phyloP scores from a whole-genome alignment of 176 grass and related monocot species.

The Hsuehochloa calcarea region DNA sequence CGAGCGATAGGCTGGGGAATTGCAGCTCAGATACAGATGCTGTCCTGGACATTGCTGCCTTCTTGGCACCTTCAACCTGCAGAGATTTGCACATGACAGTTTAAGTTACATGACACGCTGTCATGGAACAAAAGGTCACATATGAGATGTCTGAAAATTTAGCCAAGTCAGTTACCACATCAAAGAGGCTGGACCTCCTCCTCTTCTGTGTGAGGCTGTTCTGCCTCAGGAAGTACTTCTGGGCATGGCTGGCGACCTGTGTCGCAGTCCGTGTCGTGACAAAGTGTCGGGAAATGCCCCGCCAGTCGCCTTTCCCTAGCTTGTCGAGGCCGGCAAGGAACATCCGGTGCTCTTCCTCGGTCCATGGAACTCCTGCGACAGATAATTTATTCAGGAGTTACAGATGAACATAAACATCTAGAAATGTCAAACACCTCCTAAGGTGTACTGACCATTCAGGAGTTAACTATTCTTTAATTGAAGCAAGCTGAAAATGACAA shows the following conservation, averaged over 20 bases:
- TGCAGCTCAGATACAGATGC: conserved; percentile 27
- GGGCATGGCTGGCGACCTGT: conserved; percentile 81
- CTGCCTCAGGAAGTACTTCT: conserved; percentile 83
- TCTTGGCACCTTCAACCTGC: conserved; percentile 41
- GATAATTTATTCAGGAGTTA: not conserved
- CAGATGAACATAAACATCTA: not conserved
- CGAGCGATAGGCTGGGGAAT: not conserved
- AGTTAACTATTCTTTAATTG: not conserved
- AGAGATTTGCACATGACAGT: not conserved
- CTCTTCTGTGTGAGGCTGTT: conserved; percentile 57
- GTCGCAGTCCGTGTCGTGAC: conserved; percentile 64
- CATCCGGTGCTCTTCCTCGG: conserved; percentile 63
- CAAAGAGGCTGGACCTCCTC: conserved; percentile 66
- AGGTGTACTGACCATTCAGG: not conserved
- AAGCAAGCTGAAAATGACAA: not conserved
- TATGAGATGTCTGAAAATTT: not conserved
- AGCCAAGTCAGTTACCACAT: conserved; percentile 41
- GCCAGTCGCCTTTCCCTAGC: conserved; percentile 71
- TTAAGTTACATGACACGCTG: not conserved
- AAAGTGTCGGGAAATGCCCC: conserved; percentile 65
- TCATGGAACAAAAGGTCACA: not conserved
- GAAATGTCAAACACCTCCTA: not conserved
- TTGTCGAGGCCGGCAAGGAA: conserved; percentile 71
- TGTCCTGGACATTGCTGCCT: conserved; percentile 16
- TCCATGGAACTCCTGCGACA: conserved; percentile 61